These are phyloP conservation scores for Metschnikowia noctiluminum DNA, from an alignment of 805 yeast species.

Conservation along the genomic window DNA sequence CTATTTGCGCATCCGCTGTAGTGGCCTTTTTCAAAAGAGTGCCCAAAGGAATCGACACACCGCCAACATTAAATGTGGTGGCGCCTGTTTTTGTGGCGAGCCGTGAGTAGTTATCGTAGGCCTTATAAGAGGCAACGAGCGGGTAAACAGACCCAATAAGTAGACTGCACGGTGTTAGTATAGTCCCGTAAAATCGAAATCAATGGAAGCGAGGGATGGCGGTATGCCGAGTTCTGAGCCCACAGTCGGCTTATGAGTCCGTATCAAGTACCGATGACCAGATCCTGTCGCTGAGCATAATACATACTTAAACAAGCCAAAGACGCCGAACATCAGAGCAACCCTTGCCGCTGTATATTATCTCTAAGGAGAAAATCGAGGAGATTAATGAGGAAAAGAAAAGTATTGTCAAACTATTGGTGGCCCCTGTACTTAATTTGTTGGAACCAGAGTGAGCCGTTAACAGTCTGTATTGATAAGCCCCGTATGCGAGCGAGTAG, in stretches of 20 bases:
- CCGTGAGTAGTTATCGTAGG: conserved; percentile 44
- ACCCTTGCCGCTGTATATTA: neutral
- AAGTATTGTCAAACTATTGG: too few relatives aligned
- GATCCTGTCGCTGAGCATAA: neutral
- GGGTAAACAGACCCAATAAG: conserved; percentile 53
- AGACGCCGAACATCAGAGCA: conserved; percentile 9
- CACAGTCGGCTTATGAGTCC: too few relatives aligned
- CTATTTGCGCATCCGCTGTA: conserved; percentile 12
- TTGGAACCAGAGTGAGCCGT: neutral
- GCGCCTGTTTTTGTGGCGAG: conserved; percentile 28
- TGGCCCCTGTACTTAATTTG: too few relatives aligned
- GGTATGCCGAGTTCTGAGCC: too few relatives aligned
- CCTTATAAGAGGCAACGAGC: conserved; percentile 55
- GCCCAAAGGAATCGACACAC: conserved; percentile 39
- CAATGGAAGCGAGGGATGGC: too few relatives aligned
- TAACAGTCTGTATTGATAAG: neutral
- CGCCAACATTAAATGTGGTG: conserved; percentile 32
- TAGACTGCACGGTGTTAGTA: conserved; percentile 14
- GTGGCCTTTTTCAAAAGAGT: conserved; percentile 31
- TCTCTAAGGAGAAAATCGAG: neutral
- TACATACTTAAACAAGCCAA: conserved; percentile 13
- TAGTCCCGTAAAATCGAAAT: neutral
- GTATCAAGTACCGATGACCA: too few relatives aligned
- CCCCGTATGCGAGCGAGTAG: neutral
- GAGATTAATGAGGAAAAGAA: too few relatives aligned